A percentile compares a stretch with the other conserved stretches of the same genome.
These are phyloP conservation scores for Fusarium sp. DNA, from an alignment of 2,329 filamentous ascomycete species.

Conservation along the genomic window DNA sequence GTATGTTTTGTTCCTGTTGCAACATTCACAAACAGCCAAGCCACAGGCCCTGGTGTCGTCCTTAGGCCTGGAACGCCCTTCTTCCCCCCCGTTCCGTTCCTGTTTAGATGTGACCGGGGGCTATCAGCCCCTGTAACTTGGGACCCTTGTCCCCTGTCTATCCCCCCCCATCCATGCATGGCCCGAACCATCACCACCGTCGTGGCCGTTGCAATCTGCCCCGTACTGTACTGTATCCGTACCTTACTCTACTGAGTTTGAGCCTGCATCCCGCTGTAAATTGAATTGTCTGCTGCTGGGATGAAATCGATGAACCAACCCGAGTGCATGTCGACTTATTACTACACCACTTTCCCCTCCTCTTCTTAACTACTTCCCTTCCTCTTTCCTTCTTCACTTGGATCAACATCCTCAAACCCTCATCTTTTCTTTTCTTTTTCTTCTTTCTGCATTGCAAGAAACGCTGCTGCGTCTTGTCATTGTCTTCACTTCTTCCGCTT, in stretches of 20 bases:
- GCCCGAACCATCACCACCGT: conserved; percentile 49
- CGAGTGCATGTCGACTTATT: conserved; percentile 18
- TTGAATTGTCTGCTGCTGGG: conserved; percentile 8
- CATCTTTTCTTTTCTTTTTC: conserved; percentile 44
- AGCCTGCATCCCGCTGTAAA: conserved; percentile 24
- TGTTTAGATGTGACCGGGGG: conserved; percentile 11
- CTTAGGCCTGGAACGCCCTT: conserved; percentile 37
- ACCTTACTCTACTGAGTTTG: conserved; percentile 27
- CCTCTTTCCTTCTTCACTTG: conserved; percentile 39
- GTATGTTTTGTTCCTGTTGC: conserved; percentile 40
- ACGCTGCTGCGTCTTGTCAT: conserved; percentile 49
- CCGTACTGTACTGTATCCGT: conserved; percentile 31
- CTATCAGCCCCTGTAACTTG: neutral
- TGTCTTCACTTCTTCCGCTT: conserved; percentile 53
- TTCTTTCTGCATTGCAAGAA: conserved; percentile 43
- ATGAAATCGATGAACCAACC: neutral
- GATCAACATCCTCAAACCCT: conserved; percentile 42
- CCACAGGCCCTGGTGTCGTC: conserved; percentile 18
- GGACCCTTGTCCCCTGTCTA: conserved; percentile 9
- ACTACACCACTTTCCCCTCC: conserved; percentile 48
- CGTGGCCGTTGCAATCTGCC: conserved; percentile 50
- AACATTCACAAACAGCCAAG: conserved; percentile 31
- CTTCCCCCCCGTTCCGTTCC: conserved; percentile 23
- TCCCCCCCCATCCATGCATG: conserved; percentile 27
- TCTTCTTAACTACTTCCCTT: conserved; percentile 47